Base-by-base conservation (phyloP, 345 rosid genomes). In the Syzygium aromaticum region DNA sequence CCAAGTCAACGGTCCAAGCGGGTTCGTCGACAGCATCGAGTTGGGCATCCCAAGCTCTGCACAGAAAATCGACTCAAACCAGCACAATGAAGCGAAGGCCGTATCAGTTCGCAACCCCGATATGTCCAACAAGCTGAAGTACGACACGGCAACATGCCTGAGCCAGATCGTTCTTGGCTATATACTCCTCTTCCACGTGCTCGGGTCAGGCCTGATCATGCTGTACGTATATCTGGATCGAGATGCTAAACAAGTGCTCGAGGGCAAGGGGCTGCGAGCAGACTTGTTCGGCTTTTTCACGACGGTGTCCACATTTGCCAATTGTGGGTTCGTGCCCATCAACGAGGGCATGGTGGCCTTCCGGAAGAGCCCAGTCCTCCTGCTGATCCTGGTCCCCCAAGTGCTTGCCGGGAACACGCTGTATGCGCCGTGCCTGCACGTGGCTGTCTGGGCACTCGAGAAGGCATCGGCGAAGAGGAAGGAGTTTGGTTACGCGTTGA, bases 261-360 rank as follows among this genome's bases (percentile, higher is more conserved):
- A 73, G 59, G 51, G 77, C 80, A 96, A 91, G 51, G 84, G 89
- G 3, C 86, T 94, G 21, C 59, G 87, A n/a, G 53, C 85, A 4
- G 54, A 59, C 10, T 93, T 93, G 23, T 96, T 95, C 85, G 90
- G 94, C 0, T 12, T 93, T 51, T 95, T 96, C 90, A 91, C 93
- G 25, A 85, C 89, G 0, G 88, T 94, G 14, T 95, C 97, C 2
- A 92, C 95, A 0, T 93, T 95, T 27, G 84, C 94, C 15, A 94
- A 85, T 86, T 92, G 94, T 5, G 98, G 98, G 16, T 96, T 93
- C 52, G 64, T 93, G 5, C 98, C 98, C 0, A 93, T 93, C 1
- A 94, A 95, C 40, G 96, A 96, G 86, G 95, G 95, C 92, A 95
- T 94, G 96, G 51, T 89, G 4, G 91, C 91, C 5, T 96, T 95